phyloP scores from a whole-genome alignment of 208 protist genomes.

The Tritrichomonas musculus region DNA sequence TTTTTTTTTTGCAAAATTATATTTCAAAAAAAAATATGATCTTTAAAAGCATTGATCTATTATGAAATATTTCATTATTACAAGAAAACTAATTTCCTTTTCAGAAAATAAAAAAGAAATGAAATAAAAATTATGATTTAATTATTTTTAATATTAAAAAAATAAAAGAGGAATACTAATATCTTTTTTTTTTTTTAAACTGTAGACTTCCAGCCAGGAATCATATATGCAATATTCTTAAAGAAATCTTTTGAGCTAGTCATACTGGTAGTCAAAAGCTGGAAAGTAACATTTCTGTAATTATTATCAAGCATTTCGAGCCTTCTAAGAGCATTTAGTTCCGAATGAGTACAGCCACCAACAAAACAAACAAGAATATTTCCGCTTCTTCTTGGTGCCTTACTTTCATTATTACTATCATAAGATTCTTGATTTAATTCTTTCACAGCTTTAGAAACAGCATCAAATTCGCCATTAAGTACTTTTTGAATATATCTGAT shows the following conservation, averaged over 20 bases:
- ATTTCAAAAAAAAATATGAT: too few species aligned
- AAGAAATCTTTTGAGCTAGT: background rate
- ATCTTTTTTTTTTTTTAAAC: background rate
- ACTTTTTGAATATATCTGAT: background rate
- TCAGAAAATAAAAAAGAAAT: too few species aligned
- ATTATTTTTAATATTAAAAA: too few species aligned
- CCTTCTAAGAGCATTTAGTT: conserved; percentile 1
- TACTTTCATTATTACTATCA: background rate
- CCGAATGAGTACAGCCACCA: background rate
- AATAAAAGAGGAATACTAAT: too few species aligned
- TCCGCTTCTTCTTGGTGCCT: background rate
- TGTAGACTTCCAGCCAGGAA: background rate
- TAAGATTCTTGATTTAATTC: background rate
- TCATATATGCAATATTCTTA: background rate
- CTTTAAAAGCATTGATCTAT: too few species aligned
- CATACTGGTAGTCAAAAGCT: conserved; percentile 3
- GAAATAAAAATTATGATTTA: too few species aligned
- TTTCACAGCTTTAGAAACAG: background rate
- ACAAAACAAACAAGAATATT: background rate
- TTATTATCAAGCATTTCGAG: background rate
- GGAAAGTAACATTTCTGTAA: background rate
- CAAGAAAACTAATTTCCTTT: too few species aligned
- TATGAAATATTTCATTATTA: too few species aligned
- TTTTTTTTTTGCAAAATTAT: too few species aligned
- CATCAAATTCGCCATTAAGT: background rate